Percentiles rank a stretch among this genome's conserved stretches.
These are phyloP conservation scores for Paraconiothyrium sp. DNA, from an alignment of 2,329 filamentous ascomycete genomes.

Conservation along the genomic window DNA sequence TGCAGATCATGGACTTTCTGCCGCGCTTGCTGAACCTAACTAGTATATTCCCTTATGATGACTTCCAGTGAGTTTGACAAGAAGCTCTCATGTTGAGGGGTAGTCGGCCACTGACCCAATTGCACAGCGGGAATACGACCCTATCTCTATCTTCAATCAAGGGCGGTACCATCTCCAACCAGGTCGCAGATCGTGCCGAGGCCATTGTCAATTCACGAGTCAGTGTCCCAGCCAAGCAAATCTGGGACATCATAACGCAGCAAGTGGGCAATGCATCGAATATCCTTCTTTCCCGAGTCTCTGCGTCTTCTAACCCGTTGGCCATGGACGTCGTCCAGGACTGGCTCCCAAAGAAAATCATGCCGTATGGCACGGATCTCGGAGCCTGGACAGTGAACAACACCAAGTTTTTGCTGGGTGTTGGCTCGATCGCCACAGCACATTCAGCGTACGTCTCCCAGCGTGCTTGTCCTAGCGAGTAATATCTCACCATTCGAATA, in stretches of 20 bases:
- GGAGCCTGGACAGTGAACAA: conserved; percentile 7
- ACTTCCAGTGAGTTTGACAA: conserved; percentile 8
- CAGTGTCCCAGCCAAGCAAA: conserved; percentile 7
- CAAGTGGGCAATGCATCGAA: conserved; percentile 7
- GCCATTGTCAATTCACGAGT: conserved; percentile 13
- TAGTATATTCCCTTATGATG: conserved; percentile 7
- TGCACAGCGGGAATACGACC: conserved; percentile 9
- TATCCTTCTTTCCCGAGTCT: conserved; percentile 5
- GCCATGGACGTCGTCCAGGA: conserved; percentile 11
- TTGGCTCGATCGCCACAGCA: conserved; percentile 13
- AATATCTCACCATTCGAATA: background rate
- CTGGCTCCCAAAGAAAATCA: conserved; percentile 12
- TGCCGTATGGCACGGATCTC: conserved; percentile 10
- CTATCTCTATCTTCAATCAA: conserved; percentile 8
- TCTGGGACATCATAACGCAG: conserved; percentile 13
- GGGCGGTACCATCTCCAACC: conserved; percentile 11
- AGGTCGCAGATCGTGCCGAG: conserved; percentile 3
- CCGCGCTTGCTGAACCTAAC: conserved; percentile 5
- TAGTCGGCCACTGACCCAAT: background rate
- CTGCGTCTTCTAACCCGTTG: conserved; percentile 10
- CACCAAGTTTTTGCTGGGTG: conserved; percentile 6
- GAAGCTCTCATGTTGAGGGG: background rate
- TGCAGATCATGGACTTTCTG: conserved; percentile 7
- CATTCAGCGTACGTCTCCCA: conserved; percentile 3
- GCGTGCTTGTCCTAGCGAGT: background rate